Conservation (phyloP, 2,329 filamentous ascomycete species). For the Neoscytalidium dimidiatum region DNA sequence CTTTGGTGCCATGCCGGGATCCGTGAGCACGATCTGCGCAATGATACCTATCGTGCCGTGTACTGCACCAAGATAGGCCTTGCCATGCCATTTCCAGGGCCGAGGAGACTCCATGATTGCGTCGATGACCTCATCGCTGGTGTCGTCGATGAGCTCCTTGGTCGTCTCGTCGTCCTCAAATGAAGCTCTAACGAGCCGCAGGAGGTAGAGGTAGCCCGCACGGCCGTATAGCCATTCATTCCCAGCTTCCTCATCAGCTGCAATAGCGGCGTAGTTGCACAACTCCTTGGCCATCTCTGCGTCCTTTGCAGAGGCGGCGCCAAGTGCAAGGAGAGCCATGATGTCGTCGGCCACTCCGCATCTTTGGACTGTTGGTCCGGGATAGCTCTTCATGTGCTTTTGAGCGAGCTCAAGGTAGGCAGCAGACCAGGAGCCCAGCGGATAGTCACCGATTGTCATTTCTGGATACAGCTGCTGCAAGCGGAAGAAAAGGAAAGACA, state of each 20-base stretch:
- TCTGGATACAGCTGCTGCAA: constrained; percentile 53
- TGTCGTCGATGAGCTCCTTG: constrained; percentile 54
- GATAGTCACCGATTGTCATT: constrained; percentile 47
- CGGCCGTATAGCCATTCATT: constrained; percentile 69
- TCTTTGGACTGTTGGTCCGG: constrained; percentile 47
- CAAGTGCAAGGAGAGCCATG: constrained; percentile 51
- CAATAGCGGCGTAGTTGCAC: constrained; percentile 51
- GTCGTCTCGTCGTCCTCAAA: constrained; percentile 53
- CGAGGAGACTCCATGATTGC: constrained; percentile 58
- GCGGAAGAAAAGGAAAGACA: constrained; percentile 53
- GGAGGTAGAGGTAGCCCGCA: constrained; percentile 67
- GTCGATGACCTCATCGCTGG: constrained; percentile 59
- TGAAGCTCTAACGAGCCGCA: constrained; percentile 62
- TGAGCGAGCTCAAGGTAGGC: constrained; percentile 54
- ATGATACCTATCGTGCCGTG: constrained; percentile 72
- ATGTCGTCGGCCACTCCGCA: constrained; percentile 55
- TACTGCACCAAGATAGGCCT: constrained; percentile 64
- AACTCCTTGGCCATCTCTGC: constrained; percentile 51
- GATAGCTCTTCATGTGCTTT: constrained; percentile 51
- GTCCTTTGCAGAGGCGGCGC: constrained; percentile 52
- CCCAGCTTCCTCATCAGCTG: constrained; percentile 47
- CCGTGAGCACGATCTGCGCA: constrained; percentile 66
- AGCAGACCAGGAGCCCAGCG: constrained; percentile 51
- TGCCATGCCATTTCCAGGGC: constrained; percentile 67
- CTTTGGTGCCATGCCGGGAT: constrained; percentile 55